These are phyloP conservation scores for Eutrema japonicum DNA, from an alignment of 345 rosid genomes.

Conservation along the genomic window DNA sequence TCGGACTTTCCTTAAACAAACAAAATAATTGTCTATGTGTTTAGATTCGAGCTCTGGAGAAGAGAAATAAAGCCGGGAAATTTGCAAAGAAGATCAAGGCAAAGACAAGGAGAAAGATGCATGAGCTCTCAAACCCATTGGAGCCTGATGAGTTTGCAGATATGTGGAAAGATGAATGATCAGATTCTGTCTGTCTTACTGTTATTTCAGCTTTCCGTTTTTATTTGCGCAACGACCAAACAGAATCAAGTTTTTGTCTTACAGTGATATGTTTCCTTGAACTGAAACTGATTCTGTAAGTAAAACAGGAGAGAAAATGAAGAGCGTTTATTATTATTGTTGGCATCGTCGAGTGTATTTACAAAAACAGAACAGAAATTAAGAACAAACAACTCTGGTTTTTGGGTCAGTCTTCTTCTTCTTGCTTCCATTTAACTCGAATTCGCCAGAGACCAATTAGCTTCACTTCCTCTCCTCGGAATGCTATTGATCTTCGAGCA, in stretches of 20 bases:
- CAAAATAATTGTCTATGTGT: neutral
- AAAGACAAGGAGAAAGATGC: slow-evolving; percentile 85
- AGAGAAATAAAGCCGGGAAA: slow-evolving; percentile 71
- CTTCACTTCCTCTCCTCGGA: slow-evolving; percentile 88
- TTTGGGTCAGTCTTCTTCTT: neutral
- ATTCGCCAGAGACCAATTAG: slow-evolving; percentile 69
- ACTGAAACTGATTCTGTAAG: neutral
- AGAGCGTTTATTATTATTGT: neutral
- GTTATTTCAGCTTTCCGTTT: neutral
- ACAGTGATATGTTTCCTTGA: neutral
- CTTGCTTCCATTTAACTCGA: slow-evolving; percentile 29
- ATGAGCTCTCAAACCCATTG: slow-evolving; percentile 77
- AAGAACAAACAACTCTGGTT: slow-evolving; percentile 14
- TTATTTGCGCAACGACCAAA: neutral
- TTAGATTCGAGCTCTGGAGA: slow-evolving; percentile 85
- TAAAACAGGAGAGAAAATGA: neutral
- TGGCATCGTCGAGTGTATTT: neutral
- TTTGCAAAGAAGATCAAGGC: slow-evolving; percentile 91
- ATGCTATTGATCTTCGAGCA: slow-evolving; percentile 60
- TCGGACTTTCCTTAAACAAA: neutral
- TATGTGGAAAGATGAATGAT: slow-evolving; percentile 76
- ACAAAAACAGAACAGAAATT: slow-evolving; percentile 20
- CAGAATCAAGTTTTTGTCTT: neutral
- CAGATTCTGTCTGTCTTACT: neutral
- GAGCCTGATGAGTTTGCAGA: slow-evolving; percentile 92